Percentiles rank a stretch among this genome's conserved stretches.
phyloP scores from a whole-genome alignment of 1,284 basidiomycete genomes.

The Trametes sp. region DNA sequence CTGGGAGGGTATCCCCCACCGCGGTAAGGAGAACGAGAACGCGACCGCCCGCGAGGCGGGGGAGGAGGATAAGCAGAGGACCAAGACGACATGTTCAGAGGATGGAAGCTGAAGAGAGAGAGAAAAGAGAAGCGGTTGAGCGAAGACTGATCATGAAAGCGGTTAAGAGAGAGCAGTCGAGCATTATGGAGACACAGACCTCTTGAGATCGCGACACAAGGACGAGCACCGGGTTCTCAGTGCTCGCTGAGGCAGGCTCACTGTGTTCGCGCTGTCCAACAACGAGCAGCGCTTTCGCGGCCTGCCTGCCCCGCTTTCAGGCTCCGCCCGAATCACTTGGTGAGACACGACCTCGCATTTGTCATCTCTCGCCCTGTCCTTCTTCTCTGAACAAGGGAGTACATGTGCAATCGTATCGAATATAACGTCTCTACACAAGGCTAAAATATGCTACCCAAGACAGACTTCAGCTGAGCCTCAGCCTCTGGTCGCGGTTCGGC shows the following conservation, averaged over 20 bases:
- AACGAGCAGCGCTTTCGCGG: constrained; percentile 31
- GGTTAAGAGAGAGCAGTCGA: constrained; percentile 67
- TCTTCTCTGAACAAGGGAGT: not conserved
- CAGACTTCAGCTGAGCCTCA: constrained; percentile 50
- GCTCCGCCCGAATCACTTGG: constrained; percentile 53
- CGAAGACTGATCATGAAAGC: constrained; percentile 66
- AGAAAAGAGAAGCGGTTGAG: constrained; percentile 68
- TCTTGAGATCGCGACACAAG: constrained; percentile 68
- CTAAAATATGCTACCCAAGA: constrained; percentile 66
- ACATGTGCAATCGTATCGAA: not conserved
- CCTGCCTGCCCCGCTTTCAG: constrained; percentile 41
- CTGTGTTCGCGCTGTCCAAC: constrained; percentile 74
- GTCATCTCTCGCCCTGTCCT: not conserved
- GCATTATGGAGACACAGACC: constrained; percentile 90
- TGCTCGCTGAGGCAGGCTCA: constrained; percentile 52
- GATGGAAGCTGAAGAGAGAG: constrained; percentile 67
- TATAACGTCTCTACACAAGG: not conserved
- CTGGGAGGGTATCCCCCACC: constrained; percentile 56
- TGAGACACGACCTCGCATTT: constrained; percentile 1
- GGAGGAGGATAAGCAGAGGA: constrained; percentile 68
- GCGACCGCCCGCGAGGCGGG: constrained; percentile 72
- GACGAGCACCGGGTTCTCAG: constrained; percentile 63
- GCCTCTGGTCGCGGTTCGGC: constrained; percentile 32
- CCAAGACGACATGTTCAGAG: constrained; percentile 66
- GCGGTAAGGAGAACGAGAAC: constrained; percentile 77